Base-by-base conservation (phyloP, 306 rosid species). In the Gastrolobium bilobum region DNA sequence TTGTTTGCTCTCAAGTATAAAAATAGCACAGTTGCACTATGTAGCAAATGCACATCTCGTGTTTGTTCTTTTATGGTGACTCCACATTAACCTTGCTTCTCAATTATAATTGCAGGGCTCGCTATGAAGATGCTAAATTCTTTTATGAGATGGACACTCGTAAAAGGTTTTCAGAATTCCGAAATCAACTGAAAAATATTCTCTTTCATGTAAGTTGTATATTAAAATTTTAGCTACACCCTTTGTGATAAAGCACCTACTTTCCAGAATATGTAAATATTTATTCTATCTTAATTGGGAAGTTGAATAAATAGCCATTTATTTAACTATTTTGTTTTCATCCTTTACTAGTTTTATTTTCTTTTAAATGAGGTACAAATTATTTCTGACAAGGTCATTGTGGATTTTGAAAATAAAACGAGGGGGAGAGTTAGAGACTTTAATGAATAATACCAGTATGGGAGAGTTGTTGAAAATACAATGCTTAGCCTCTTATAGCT, bases 51-150 rank as follows among this genome's bases (percentile, higher is more conserved):
- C 57, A 3, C 72, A 59, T 78, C 60, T 47, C 71, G 56, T 34
- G 71, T 29, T 73, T 29, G 33, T 52, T 33, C 51, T 62, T 75
- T 48, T 53, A 59, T 50, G 67, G 60, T 65, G 34, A 37, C 61
- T 79, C 60, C 31, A 62, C 81, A 40, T 71, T 46, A 15, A 83
- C 59, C 31, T 78, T 31, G 31, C 53, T 6, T 63, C 40, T 62
- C 53, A 10, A 73, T 34, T 76, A 44, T 86, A 62, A 73, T 75
- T 92, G 86, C 88, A 94, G 97, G 81, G 97, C 99, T 67, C 95
- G 97, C 72, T 94, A 90, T 81, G 97, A 94, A 87, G 99, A 94
- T 92, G 99, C 99, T 1, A 94, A 92, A 71, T 94, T 94, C 87
- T 94, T 94, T 86, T 94, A 94, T 56, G 92, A 85, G 90, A 75